Evolutionary conservation across 164 flowering plant genomes (phyloP), one percentile per base, ranked within the genome.

Genomic region (Vitis labrusca): DNA sequence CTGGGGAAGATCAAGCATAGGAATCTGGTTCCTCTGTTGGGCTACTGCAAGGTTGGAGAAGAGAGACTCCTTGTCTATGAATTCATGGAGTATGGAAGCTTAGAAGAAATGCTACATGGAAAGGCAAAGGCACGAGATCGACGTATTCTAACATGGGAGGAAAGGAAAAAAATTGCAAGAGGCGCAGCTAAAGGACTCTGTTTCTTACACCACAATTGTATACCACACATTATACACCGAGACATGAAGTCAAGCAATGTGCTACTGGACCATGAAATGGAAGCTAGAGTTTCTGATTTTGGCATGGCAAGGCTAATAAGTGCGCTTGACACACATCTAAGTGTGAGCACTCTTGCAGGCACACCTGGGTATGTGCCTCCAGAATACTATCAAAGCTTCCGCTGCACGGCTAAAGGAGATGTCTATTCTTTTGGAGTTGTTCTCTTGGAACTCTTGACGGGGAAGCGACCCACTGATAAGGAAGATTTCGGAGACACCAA

Each of bases 181-280:
- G 93, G 91, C 3, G 91, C 91, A 2, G 93, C 90, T 0, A 85
- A 85, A 71, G 93, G 93, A 3, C 84, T 89, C 3, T 84, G 88
- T 51, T 89, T 87, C 75, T 74, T 89, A 9, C 93, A 89, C 78
- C 91, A 89, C 80, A 89, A 85, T 65, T 87, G 93, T 82, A 87
- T 89, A 29, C 91, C 91, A 1, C 89, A 85, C 71, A 89, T 89
- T 27, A 89, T 89, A 37, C 91, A 89, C 74, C 72, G 93, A 0
- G 93, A 89, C 78, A 85, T 89, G 91, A 89, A 89, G 51, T 87
- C 91, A 1, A 89, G 93, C 83, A 89, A 89, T 57, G 93, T 89
- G 14, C 84, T 89, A 3, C 64, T 89, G 5, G 91, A 85, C 72
- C 71, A 86, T 17, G 82, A 83, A 14, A 73, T 89, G 88, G 93